These are phyloP conservation scores for Canna indica DNA, from an alignment of 176 grass and related monocot genomes.

Conservation along the genomic window DNA sequence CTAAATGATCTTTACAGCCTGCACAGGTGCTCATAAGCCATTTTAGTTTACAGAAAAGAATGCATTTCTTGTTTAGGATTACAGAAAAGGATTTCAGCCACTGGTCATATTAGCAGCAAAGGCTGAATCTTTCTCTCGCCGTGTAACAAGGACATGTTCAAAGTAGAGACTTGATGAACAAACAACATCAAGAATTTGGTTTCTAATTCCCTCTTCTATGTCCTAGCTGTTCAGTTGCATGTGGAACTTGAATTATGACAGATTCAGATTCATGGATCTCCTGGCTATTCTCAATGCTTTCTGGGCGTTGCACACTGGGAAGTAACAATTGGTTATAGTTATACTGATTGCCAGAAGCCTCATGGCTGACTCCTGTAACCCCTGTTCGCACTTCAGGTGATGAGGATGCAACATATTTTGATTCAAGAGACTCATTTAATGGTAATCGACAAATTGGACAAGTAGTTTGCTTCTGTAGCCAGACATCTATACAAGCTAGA, in stretches of 20 bases:
- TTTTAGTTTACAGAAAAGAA: not conserved
- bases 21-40: no score
- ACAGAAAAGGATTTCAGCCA: not conserved
- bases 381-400: slow-evolving; percentile 22
- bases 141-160: no score
- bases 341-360: no score
- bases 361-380: slow-evolving; percentile 20
- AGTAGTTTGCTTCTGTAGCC: slow-evolving; percentile 75
- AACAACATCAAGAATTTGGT: not conserved
- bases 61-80: not conserved
- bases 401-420: slow-evolving; percentile 37
- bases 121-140: no score
- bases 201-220: not conserved
- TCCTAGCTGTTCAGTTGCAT: not conserved
- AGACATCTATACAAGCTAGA: slow-evolving; percentile 76
- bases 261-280: slow-evolving; percentile 34
- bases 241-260: slow-evolving; percentile 42
- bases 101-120: no score
- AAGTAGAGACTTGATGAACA: not conserved
- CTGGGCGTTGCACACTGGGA: no score
- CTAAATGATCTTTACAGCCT: not conserved
- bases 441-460: slow-evolving; percentile 84
- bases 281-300: slow-evolving; percentile 32
- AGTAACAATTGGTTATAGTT: no score
- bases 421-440: slow-evolving; percentile 36